Conservation (phyloP, 1,284 basidiomycete genomes). For the Cronartium quercuum region DNA sequence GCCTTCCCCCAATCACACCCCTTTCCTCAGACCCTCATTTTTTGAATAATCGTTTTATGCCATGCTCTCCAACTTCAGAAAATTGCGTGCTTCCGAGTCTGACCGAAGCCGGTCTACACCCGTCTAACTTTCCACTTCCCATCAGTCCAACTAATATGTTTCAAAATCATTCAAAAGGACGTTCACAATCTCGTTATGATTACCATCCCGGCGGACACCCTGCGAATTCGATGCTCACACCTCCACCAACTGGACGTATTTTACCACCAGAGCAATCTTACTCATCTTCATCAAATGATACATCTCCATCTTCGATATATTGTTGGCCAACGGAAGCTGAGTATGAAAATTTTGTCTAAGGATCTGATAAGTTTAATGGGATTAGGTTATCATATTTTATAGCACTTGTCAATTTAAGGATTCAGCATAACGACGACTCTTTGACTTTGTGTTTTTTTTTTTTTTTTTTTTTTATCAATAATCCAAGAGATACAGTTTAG, state of each 20-base stretch:
- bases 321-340: too few relatives aligned
- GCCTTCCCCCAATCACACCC: background rate
- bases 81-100: background rate
- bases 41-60: background rate
- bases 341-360: too few relatives aligned
- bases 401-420: too few relatives aligned
- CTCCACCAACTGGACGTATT: background rate
- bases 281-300: background rate
- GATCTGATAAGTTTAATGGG: too few relatives aligned
- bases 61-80: background rate
- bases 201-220: background rate
- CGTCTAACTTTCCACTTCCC: constrained; percentile 13
- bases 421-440: too few relatives aligned
- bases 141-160: background rate
- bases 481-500: too few relatives aligned
- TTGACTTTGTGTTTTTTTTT: too few relatives aligned
- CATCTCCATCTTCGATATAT: background rate
- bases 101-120: constrained; percentile 2
- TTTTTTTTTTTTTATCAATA: too few relatives aligned
- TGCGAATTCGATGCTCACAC: background rate
- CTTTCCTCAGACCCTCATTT: background rate
- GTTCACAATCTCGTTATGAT: background rate
- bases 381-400: too few relatives aligned
- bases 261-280: background rate
- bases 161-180: background rate